Evolutionary conservation across 169 alveolate species (phyloP), one percentile per base, ranked within the genome.

Genomic region (Besnoitia besnoiti): DNA sequence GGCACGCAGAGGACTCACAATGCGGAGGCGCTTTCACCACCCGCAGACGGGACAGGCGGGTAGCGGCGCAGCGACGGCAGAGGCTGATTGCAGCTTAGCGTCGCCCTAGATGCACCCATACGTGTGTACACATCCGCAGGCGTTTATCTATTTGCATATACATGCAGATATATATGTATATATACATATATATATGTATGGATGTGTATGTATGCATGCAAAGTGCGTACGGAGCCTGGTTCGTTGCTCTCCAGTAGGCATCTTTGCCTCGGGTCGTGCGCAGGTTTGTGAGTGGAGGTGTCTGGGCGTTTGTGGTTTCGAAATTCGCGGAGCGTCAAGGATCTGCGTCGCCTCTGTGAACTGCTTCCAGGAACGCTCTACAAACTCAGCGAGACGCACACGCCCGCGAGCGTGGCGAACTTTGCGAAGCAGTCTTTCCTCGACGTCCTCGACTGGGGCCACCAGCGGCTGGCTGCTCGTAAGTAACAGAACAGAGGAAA

Each of bases 381-480:
- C 93, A 90, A 95, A 73, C 62, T 95, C 51, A 89, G 95, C 55
- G 90, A 93, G 87, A 95, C 96, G 0, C 96, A 95, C 50, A 59
- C 95, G 33, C 95, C 94, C 35, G 75, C 95, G 21, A 95, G 93
- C 73, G 95, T 93, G 55, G 95, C 95, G 35, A 95, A 89, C 55
- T 90, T 91, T 49, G 96, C 96, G 59, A 50, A 89, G 73, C 93
- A 82, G 75, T 90, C 96, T 47, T 93, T 93, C 88, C 39, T 93
- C 21, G 96, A 93, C 90, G 94, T 93, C 51, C 90, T 93, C 19
- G 96, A 95, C 51, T 95, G 96, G 96, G 96, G 96, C 5, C 94
- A 93, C 77, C 85, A 91, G 62, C 90, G 93, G 35, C 80, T 91
- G 4, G 94, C 77, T 33, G 91, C 90, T 42, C 85, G 94, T 90